Percentiles rank a stretch among this genome's conserved stretches.
These are phyloP conservation scores for Harrya chromipes DNA, from an alignment of 768 basidiomycete species.

Conservation along the genomic window DNA sequence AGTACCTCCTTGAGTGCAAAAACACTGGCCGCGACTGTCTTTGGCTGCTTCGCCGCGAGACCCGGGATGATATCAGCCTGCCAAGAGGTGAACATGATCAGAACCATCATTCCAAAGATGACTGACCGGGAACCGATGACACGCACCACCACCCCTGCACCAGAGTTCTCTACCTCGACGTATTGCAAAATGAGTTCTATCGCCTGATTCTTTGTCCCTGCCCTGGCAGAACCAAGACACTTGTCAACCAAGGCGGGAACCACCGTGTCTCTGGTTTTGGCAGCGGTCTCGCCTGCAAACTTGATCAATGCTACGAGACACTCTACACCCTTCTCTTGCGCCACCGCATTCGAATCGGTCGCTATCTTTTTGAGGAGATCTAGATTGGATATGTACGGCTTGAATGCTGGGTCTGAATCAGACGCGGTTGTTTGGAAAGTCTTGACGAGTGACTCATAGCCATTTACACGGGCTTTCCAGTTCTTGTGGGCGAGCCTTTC, in stretches of 20 bases:
- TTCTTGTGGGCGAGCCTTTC: slow-evolving; percentile 93
- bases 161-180: slow-evolving; percentile 90
- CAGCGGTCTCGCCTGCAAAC: slow-evolving; percentile 86
- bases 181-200: slow-evolving; percentile 85
- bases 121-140: slow-evolving; percentile 24
- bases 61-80: slow-evolving; percentile 83
- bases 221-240: slow-evolving; percentile 86
- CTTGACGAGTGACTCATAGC: slow-evolving; percentile 84
- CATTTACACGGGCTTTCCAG: slow-evolving; percentile 97
- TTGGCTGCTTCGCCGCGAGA: slow-evolving; percentile 90
- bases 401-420: slow-evolving; percentile 92
- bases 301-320: slow-evolving; percentile 83
- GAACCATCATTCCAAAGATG: slow-evolving; percentile 19
- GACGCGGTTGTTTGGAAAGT: slow-evolving; percentile 86
- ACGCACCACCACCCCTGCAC: slow-evolving; percentile 85
- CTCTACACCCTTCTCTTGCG: slow-evolving; percentile 97
- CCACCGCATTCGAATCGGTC: slow-evolving; percentile 91
- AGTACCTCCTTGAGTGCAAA: slow-evolving; percentile 78
- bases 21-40: slow-evolving; percentile 80
- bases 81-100: slow-evolving; percentile 27
- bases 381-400: slow-evolving; percentile 75
- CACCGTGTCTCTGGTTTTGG: slow-evolving; percentile 74
- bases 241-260: slow-evolving; percentile 95
- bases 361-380: slow-evolving; percentile 84
- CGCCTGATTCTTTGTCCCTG: slow-evolving; percentile 86